Percentiles rank a stretch among this genome's conserved stretches.
Evolutionary conservation across 306 rosid species (phyloP).

Genomic region (Benincasa hispida): DNA sequence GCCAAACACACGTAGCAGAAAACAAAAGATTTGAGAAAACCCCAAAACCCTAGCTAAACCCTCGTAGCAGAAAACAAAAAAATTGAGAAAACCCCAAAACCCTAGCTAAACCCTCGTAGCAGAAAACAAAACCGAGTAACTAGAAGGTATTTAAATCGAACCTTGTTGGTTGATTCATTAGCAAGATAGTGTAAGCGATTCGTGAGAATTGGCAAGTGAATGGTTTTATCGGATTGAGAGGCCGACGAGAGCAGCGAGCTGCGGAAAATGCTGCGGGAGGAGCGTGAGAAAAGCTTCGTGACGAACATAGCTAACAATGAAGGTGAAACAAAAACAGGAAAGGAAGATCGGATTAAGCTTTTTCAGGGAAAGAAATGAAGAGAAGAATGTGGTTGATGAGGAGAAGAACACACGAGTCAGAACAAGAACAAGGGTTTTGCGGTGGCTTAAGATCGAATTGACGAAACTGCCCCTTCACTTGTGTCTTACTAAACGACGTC

Average conservation of each 20-base stretch:
- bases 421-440: neutral
- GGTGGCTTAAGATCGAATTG: neutral
- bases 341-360: neutral
- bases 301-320: constrained; percentile 36
- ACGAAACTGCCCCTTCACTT: neutral
- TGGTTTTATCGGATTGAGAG: constrained; percentile 20
- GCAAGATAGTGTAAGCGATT: constrained; percentile 34
- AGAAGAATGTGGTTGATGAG: neutral
- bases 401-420: neutral
- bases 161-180: constrained; percentile 38
- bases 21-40: neutral
- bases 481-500: neutral
- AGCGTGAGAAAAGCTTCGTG: constrained; percentile 40
- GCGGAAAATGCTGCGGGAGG: constrained; percentile 24
- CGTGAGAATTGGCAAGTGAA: constrained; percentile 23
- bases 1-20: constrained; percentile 31
- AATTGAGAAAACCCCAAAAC: neutral
- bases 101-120: constrained; percentile 37
- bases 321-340: neutral
- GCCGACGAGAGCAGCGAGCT: constrained; percentile 37
- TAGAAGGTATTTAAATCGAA: neutral
- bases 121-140: neutral
- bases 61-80: constrained; percentile 2
- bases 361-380: neutral
- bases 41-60: constrained; percentile 34